phyloP scores from a whole-genome alignment of 179 eudicot genomes.

The Spergularia azorica region DNA sequence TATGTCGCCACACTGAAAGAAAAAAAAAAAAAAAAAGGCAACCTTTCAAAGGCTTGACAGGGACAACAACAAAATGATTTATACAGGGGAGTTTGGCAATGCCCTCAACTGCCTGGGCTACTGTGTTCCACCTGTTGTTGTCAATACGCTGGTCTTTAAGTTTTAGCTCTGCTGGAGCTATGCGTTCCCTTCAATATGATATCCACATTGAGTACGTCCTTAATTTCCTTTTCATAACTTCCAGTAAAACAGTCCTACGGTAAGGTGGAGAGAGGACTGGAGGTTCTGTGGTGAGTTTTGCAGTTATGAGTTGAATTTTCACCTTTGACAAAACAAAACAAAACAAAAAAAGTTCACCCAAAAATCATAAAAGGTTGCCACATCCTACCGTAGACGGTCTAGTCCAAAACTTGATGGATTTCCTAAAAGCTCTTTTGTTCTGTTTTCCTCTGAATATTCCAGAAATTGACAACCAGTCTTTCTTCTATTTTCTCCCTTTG shows the following conservation, averaged over 20 bases:
- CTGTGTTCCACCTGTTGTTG: slow-evolving; percentile 53
- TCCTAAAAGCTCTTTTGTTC: too few species aligned
- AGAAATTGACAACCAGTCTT: neutral
- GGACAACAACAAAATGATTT: slow-evolving; percentile 72
- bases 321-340: too few species aligned
- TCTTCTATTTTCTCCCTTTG: too few species aligned
- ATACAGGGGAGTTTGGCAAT: slow-evolving; percentile 54
- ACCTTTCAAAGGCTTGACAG: slow-evolving; percentile 73
- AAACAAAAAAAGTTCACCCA: too few species aligned
- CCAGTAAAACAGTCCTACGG: too few species aligned
- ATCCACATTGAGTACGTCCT: slow-evolving; percentile 72
- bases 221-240: neutral
- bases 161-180: slow-evolving; percentile 50
- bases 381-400: too few species aligned
- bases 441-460: neutral
- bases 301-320: too few species aligned
- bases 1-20: neutral
- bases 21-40: slow-evolving; percentile 30
- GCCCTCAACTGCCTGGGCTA: slow-evolving; percentile 70
- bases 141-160: slow-evolving; percentile 71
- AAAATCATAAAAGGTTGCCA: too few species aligned
- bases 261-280: too few species aligned
- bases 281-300: too few species aligned
- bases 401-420: too few species aligned
- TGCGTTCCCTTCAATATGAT: slow-evolving; percentile 67